Conservation (phyloP, 345 rosid genomes). For the Carallia brachiata region DNA sequence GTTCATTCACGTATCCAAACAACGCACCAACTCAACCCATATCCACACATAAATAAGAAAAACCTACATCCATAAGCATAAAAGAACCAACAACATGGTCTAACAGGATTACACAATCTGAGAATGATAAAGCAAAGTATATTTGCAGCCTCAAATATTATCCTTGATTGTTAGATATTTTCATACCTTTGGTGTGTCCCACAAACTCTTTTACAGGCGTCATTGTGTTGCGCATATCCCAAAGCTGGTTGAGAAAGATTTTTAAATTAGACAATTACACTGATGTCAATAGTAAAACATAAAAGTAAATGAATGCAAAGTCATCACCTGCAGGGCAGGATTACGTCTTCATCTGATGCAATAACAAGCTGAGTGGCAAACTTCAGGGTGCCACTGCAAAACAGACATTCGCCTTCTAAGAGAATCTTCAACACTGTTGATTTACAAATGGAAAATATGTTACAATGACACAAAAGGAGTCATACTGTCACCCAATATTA, state of each 20-base stretch:
- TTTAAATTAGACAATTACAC: neutral
- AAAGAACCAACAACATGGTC: neutral
- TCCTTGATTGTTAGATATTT: neutral
- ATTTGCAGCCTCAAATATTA: neutral
- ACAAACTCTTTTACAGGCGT: conserved; percentile 83
- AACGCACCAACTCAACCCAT: too few species aligned
- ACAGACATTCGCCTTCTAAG: conserved; percentile 90
- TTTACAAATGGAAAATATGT: conserved; percentile 22
- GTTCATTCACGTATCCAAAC: too few species aligned
- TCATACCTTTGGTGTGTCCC: conserved; percentile 93
- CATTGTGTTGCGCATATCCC: conserved; percentile 97
- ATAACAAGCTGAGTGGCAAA: conserved; percentile 95
- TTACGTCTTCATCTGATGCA: conserved; percentile 96
- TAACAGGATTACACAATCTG: too few species aligned
- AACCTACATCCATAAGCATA: neutral
- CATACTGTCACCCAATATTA: neutral
- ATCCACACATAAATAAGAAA: too few species aligned
- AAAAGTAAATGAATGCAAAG: neutral
- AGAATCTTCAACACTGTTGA: conserved; percentile 86
- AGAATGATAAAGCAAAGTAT: too few species aligned
- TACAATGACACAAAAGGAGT: neutral
- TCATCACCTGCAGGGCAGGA: conserved; percentile 72
- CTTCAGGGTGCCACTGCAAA: conserved; percentile 98
- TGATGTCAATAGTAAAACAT: neutral
- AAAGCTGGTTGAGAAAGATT: conserved; percentile 58